These are phyloP conservation scores for Symbiodinium natans DNA, from an alignment of 73 alveolate species.

Conservation along the genomic window DNA sequence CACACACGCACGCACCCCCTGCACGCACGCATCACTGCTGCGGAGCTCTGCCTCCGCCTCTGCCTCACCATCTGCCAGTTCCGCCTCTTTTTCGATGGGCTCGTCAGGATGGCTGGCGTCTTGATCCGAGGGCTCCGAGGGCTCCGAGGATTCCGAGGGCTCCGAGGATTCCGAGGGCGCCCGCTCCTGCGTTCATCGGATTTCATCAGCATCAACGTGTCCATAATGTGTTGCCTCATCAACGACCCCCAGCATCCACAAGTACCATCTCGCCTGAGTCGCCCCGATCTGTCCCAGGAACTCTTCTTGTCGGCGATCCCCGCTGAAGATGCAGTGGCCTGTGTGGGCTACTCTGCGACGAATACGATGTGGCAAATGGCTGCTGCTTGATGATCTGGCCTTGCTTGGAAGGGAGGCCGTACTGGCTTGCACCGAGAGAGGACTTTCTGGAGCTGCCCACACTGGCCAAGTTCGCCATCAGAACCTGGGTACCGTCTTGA, in stretches of 20 bases:
- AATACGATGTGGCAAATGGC: too few species aligned
- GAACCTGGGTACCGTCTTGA: slow-evolving; percentile 54
- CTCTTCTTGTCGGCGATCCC: slow-evolving; percentile 42
- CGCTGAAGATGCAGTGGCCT: slow-evolving; percentile 18
- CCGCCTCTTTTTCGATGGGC: background rate
- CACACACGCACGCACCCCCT: too few species aligned
- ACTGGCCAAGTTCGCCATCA: slow-evolving; percentile 31
- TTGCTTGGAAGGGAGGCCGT: background rate
- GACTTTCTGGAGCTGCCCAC: background rate
- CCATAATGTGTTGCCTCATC: background rate
- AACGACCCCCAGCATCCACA: background rate
- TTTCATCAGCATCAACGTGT: background rate
- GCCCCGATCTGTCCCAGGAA: slow-evolving; percentile 88
- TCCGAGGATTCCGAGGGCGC: background rate
- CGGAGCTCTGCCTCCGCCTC: background rate
- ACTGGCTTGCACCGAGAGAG: background rate
- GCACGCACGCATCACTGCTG: background rate
- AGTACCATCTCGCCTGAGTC: slow-evolving; percentile 12
- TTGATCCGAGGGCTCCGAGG: background rate
- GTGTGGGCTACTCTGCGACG: background rate
- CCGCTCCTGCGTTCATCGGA: background rate
- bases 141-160: too few species aligned
- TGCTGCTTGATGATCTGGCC: too few species aligned
- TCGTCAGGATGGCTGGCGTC: background rate
- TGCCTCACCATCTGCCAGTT: background rate